Percentiles rank a stretch among this genome's conserved stretches.
These are phyloP conservation scores for Ganoderma sinense DNA, from an alignment of 1,284 basidiomycete genomes.

Conservation along the genomic window DNA sequence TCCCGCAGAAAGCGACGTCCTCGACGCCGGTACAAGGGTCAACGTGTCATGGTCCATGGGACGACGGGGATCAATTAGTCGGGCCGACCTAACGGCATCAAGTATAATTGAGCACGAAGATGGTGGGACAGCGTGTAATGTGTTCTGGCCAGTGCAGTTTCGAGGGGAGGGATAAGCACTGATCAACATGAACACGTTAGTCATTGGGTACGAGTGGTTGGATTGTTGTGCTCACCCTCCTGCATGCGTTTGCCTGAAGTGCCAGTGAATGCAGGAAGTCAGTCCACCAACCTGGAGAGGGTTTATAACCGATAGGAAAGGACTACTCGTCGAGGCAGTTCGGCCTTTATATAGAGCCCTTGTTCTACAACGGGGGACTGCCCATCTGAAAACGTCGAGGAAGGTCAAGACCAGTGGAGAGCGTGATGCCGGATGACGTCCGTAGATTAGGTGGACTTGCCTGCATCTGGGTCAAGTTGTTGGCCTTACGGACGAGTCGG, in stretches of 20 bases:
- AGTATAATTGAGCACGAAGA: not conserved
- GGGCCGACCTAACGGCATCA: not conserved
- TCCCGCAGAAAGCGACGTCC: not conserved
- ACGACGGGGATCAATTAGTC: not conserved
- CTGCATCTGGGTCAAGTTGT: not conserved
- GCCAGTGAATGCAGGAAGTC: not conserved
- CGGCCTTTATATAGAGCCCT: not conserved
- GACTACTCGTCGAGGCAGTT: not conserved
- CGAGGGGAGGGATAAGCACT: not conserved
- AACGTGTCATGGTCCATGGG: not conserved
- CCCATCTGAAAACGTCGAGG: not conserved
- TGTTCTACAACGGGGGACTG: not conserved
- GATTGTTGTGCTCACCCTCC: not conserved
- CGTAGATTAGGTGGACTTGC: not conserved
- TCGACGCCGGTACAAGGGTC: not conserved
- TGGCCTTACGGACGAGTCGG: not conserved
- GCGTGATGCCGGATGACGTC: not conserved
- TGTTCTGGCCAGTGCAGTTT: not conserved
- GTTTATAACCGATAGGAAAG: not conserved
- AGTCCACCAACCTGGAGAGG: not conserved
- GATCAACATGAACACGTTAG: not conserved
- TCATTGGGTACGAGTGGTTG: not conserved
- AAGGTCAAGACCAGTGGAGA: not conserved
- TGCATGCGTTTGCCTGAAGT: not conserved
- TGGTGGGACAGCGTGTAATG: not conserved